phyloP scores from a whole-genome alignment of 768 basidiomycete genomes.

The Myochromella boudieri region DNA sequence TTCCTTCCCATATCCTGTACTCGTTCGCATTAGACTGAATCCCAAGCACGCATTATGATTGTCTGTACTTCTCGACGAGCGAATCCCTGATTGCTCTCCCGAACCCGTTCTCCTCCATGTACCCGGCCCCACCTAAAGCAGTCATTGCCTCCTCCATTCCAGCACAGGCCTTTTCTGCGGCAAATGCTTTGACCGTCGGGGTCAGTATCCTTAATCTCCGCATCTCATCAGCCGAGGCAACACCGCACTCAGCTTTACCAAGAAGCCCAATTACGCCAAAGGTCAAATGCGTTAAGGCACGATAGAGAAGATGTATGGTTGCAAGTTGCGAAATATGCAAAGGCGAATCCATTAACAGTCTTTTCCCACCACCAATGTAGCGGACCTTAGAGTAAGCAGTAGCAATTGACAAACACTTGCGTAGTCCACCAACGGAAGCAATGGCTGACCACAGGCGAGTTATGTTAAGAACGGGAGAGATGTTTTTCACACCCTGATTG shows the following conservation, averaged over 20 bases:
- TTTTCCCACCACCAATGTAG: slow-evolving; percentile 48
- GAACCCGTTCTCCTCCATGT: slow-evolving; percentile 81
- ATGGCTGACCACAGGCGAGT: slow-evolving; percentile 70
- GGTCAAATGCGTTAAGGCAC: slow-evolving; percentile 60
- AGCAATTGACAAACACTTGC: slow-evolving; percentile 65
- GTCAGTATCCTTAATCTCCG: slow-evolving; percentile 62
- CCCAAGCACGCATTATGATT: neutral
- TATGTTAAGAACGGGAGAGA: slow-evolving; percentile 74
- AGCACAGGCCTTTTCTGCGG: slow-evolving; percentile 57
- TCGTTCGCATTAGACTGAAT: neutral
- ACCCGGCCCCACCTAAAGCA: slow-evolving; percentile 73
- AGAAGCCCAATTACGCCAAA: slow-evolving; percentile 61
- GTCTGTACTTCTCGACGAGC: slow-evolving; percentile 62
- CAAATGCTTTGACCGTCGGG: slow-evolving; percentile 69
- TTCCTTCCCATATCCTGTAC: slow-evolving; percentile 78
- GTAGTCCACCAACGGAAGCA: slow-evolving; percentile 52
- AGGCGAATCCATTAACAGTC: slow-evolving; percentile 51
- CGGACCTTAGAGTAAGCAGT: slow-evolving; percentile 63
- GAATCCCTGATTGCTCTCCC: slow-evolving; percentile 68
- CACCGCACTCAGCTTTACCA: slow-evolving; percentile 60
- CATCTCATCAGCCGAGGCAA: slow-evolving; percentile 48
- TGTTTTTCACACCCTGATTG: slow-evolving; percentile 63
- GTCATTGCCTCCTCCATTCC: slow-evolving; percentile 78
- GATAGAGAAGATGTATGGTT: slow-evolving; percentile 58
- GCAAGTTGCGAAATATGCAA: slow-evolving; percentile 69